A percentile compares a stretch with the other conserved stretches of the same genome.
These are phyloP conservation scores for Lactifluus hygrophoroides DNA, from an alignment of 768 basidiomycete genomes.

Conservation along the genomic window DNA sequence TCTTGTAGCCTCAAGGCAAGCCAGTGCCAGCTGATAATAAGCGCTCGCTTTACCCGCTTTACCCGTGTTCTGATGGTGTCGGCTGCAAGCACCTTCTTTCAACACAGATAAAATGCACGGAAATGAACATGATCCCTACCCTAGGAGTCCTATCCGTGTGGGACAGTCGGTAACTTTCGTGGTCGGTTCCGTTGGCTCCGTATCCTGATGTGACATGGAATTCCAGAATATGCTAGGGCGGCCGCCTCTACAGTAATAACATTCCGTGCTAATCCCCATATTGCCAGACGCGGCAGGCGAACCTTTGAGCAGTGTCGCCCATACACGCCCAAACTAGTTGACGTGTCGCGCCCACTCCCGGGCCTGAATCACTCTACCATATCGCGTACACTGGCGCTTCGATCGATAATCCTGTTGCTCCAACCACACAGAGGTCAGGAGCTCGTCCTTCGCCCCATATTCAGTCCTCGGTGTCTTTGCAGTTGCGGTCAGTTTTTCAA, in stretches of 20 bases:
- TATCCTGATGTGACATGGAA: neutral
- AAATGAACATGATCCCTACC: neutral
- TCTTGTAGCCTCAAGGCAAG: conserved; percentile 3
- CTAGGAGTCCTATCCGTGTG: neutral
- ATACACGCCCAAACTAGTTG: neutral
- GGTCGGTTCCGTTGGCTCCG: neutral
- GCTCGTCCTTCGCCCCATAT: no score
- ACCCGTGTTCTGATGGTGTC: neutral
- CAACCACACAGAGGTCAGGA: no score
- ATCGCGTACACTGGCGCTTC: no score
- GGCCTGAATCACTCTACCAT: no score
- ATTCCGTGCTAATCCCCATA: neutral
- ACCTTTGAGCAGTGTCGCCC: neutral
- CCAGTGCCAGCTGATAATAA: neutral
- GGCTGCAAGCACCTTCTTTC: neutral
- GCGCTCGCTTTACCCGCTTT: neutral
- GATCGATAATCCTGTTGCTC: no score
- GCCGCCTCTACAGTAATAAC: neutral
- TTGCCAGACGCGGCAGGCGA: neutral
- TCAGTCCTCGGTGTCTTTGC: no score
- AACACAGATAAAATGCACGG: neutral
- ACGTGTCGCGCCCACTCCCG: neutral
- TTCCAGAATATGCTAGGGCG: neutral
- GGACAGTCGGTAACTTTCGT: neutral
- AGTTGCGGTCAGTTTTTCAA: no score